Conservation (phyloP, 768 basidiomycete species). For the Gloeopeniophorella convolvens region DNA sequence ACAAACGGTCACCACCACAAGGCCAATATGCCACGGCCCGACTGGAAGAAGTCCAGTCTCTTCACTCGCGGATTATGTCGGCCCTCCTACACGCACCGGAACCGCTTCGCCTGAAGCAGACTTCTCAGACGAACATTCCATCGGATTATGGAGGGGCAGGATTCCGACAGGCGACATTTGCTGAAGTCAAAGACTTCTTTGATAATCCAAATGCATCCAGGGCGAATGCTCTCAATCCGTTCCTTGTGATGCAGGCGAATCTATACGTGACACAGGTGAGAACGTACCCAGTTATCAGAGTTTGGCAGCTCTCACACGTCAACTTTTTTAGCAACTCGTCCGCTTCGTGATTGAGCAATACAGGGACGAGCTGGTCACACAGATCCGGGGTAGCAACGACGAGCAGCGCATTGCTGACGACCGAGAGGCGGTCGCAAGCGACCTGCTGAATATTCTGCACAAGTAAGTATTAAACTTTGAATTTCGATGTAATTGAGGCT, state of each 20-base stretch:
- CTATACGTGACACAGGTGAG: slow-evolving; percentile 86
- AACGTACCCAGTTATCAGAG: slow-evolving; percentile 1
- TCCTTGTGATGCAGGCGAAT: slow-evolving; percentile 89
- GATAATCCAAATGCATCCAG: slow-evolving; percentile 84
- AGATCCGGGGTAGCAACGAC: slow-evolving; percentile 57
- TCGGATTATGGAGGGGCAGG: slow-evolving; percentile 62
- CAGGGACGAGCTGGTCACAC: slow-evolving; percentile 73
- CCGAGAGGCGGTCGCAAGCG: slow-evolving; percentile 79
- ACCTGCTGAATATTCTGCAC: slow-evolving; percentile 80
- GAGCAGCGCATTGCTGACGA: slow-evolving; percentile 63
- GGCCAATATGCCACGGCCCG: slow-evolving; percentile 81
- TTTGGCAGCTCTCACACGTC: slow-evolving; percentile 3
- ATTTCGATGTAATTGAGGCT: neutral
- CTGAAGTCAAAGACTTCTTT: slow-evolving; percentile 87
- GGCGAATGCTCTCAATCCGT: slow-evolving; percentile 81
- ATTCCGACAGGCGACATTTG: slow-evolving; percentile 78
- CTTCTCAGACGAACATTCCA: slow-evolving; percentile 41
- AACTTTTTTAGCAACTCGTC: slow-evolving; percentile 67
- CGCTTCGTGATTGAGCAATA: slow-evolving; percentile 92
- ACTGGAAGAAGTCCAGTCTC: slow-evolving; percentile 76
- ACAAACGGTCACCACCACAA: slow-evolving; percentile 79
- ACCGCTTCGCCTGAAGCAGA: slow-evolving; percentile 60
- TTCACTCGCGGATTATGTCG: slow-evolving; percentile 69
- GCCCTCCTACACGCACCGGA: slow-evolving; percentile 75
- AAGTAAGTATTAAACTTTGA: slow-evolving; percentile 37